Evolutionary conservation across 73 alveolate species (phyloP).

Genomic region (Tetrahymena malaccensis): DNA sequence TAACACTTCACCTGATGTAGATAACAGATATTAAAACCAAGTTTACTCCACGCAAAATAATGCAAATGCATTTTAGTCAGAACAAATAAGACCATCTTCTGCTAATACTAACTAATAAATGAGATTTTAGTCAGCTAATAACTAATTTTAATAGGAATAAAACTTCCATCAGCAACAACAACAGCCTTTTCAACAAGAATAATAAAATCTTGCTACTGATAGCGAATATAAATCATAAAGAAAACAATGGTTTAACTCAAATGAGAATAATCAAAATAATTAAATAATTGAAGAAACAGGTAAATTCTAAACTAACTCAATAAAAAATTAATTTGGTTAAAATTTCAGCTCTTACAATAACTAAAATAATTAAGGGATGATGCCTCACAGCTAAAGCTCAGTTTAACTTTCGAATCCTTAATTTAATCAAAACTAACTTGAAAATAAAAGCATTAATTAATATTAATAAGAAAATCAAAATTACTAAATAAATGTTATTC

Average conservation of each 20-base stretch:
- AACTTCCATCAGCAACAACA: too few species aligned
- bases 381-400: not conserved
- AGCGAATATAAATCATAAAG: not conserved
- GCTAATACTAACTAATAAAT: not conserved
- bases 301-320: not conserved
- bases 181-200: not conserved
- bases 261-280: not conserved
- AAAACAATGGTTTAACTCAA: not conserved
- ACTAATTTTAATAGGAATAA: not conserved
- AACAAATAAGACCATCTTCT: not conserved
- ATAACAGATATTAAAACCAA: not conserved
- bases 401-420: not conserved
- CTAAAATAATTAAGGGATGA: not conserved
- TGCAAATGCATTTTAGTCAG: not conserved
- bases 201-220: not conserved
- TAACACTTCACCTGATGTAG: not conserved
- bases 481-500: not conserved
- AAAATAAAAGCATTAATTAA: not conserved
- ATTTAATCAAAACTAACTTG: not conserved
- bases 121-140: not conserved
- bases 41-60: not conserved
- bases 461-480: not conserved
- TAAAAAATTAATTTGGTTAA: not conserved
- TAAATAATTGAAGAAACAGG: not conserved
- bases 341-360: not conserved